phyloP scores from a whole-genome alignment of 2,329 filamentous ascomycete genomes.

The Aureobasidium leucospermi region DNA sequence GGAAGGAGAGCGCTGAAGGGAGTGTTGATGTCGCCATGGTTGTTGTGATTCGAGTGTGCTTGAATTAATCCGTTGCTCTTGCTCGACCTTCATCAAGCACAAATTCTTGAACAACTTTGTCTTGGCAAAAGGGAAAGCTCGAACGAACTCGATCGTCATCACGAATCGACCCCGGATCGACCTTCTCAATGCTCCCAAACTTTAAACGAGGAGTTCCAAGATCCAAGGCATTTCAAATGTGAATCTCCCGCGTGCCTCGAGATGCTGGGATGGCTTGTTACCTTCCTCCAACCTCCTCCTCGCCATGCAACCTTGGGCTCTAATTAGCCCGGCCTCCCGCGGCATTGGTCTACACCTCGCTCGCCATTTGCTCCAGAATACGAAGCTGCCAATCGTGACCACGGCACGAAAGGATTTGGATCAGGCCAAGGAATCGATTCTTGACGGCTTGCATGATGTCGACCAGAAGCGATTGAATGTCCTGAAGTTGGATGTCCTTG shows the following conservation, averaged over 20 bases:
- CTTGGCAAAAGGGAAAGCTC: conserved; percentile 3
- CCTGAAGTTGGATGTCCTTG: conserved; percentile 49
- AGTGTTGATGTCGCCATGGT: conserved; percentile 15
- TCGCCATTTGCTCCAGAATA: conserved; percentile 50
- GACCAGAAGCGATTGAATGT: conserved; percentile 43
- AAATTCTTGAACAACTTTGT: neutral
- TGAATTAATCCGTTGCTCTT: neutral
- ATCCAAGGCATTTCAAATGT: neutral
- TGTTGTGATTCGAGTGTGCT: neutral
- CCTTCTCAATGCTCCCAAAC: neutral
- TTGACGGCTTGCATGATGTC: conserved; percentile 42
- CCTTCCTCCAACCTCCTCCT: neutral
- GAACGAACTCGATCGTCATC: neutral
- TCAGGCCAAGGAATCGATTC: conserved; percentile 41
- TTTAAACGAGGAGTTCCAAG: neutral
- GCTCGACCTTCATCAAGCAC: neutral
- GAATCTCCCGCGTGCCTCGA: neutral
- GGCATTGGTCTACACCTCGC: conserved; percentile 58
- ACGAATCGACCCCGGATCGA: neutral
- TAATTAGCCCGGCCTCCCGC: conserved; percentile 53
- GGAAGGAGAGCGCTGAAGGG: conserved; percentile 37
- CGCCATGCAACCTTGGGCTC: conserved; percentile 40
- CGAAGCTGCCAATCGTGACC: conserved; percentile 51
- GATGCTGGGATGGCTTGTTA: neutral
- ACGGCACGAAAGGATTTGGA: conserved; percentile 51